Evolutionary conservation across 495 filamentous ascomycete genomes (phyloP), one percentile per base, ranked within the genome.

Genomic region (Penicilliopsis zonata): DNA sequence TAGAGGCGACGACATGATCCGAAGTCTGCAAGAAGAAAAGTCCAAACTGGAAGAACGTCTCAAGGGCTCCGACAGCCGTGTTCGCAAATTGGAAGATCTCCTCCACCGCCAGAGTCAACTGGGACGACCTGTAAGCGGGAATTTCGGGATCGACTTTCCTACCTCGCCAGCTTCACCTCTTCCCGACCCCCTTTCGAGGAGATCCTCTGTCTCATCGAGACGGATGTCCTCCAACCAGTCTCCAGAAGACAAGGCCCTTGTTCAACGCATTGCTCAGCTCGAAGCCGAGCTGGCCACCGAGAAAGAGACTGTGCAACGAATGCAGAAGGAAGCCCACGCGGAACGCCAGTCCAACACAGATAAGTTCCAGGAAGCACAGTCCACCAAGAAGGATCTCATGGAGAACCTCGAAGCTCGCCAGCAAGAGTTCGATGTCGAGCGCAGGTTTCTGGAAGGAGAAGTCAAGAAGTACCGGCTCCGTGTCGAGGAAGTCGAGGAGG

Each of bases 401-500:
- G 80, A 82, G 24, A 99, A 99, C 46, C 78, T 99, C 50, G 86
- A 95, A 44, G 82, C 87, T 19, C 72, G 85, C 19, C 83, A 93
- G 48, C 74, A 75, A 18, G 88, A 96, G 47, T 94, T 94, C 45
- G 67, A 80, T 26, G 75, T 76, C 33, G 86, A 96, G 52, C 74
- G 88, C 15, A 80, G 75, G 43, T 77, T 71, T 7, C 63, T 95
- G 12, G 81, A 94, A 42, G 59, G 69, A 12, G 86, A 96, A 53
- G 71, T 87, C 31, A 75, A 74, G 33, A 72, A 73, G 17, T 65
- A 83, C 33, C 83, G 80, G 41, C 61, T 74, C 16, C 80, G 76
- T 30, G 64, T 84, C 0, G 92, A 98, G 41, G 83, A 93, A 38
- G 61, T 81, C 14, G 86, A 96, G 50, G 87, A 94, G 40, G 87